phyloP scores from a whole-genome alignment of 176 grass and related monocot species.

The Chloris gayana region DNA sequence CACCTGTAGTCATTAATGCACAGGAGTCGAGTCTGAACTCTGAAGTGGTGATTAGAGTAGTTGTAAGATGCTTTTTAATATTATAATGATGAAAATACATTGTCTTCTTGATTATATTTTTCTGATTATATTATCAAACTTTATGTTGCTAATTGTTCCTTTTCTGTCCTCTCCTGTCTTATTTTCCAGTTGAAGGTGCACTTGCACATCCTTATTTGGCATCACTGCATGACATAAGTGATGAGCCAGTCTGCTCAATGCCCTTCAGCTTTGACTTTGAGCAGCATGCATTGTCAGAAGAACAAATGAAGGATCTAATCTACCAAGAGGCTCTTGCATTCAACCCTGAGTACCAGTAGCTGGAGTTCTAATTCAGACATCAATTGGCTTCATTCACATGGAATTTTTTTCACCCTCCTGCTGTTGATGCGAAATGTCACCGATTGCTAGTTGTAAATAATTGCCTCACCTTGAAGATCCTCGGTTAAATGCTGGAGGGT shows the following conservation, averaged over 20 bases:
- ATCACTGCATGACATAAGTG: slow-evolving; percentile 90
- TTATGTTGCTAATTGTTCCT: slow-evolving; percentile 26
- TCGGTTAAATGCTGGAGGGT: slow-evolving; percentile 40
- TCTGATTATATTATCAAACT: slow-evolving; percentile 7
- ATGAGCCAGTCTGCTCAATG: slow-evolving; percentile 73
- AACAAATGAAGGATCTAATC: slow-evolving; percentile 99
- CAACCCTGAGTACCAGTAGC: slow-evolving; percentile 80
- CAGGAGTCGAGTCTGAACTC: slow-evolving; percentile 4
- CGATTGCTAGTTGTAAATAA: slow-evolving; percentile 60
- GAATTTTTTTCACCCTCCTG: slow-evolving; percentile 18
- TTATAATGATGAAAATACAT: slow-evolving; percentile 16
- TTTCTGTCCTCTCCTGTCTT: slow-evolving; percentile 3
- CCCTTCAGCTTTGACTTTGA: slow-evolving; percentile 98
- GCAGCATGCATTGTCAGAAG: slow-evolving; percentile 90
- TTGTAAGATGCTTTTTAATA: background rate
- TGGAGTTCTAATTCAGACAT: slow-evolving; percentile 24
- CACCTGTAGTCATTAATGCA: background rate
- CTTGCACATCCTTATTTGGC: slow-evolving; percentile 95
- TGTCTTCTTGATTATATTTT: background rate
- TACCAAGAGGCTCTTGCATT: slow-evolving; percentile 85
- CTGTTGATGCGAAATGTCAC: slow-evolving; percentile 23
- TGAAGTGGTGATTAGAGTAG: background rate
- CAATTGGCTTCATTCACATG: slow-evolving; percentile 40
- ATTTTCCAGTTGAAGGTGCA: slow-evolving; percentile 82
- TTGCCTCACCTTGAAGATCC: slow-evolving; percentile 45